Evolutionary conservation across 495 filamentous ascomycete species (phyloP).

Genomic region (Talaromyces nanjingensis): DNA sequence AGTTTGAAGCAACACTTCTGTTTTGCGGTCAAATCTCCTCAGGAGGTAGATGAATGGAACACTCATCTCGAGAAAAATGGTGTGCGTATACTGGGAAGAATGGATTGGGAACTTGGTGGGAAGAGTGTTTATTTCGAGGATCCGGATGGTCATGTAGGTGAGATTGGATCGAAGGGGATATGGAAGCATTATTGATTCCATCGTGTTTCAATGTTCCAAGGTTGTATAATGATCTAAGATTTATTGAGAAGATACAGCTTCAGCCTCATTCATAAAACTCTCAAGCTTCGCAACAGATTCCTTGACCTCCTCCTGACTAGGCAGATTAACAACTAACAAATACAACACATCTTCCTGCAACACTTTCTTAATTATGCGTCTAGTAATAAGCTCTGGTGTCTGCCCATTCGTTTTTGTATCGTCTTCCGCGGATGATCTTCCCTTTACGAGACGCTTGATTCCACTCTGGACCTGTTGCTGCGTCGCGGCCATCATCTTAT

Average conservation of each 20-base stretch:
- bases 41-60: neutral
- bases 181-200: slow-evolving; percentile 8
- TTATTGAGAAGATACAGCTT: neutral
- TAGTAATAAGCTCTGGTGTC: neutral
- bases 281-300: neutral
- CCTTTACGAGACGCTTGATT: neutral
- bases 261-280: neutral
- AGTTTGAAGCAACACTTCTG: slow-evolving; percentile 2
- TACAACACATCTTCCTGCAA: slow-evolving; percentile 38
- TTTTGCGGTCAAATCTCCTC: neutral
- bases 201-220: no score
- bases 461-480: neutral
- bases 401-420: neutral
- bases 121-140: slow-evolving; percentile 7
- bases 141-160: slow-evolving; percentile 6
- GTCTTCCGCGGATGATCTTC: neutral
- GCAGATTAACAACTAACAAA: slow-evolving; percentile 46
- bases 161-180: slow-evolving; percentile 3
- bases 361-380: neutral
- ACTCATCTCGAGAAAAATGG: neutral
- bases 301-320: slow-evolving; percentile 36
- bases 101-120: slow-evolving; percentile 6
- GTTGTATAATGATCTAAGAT: no score
- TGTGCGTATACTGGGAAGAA: neutral
- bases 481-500: neutral